Evolutionary conservation across 2,329 filamentous ascomycete genomes (phyloP).

Genomic region (Pseudocercospora musae): DNA sequence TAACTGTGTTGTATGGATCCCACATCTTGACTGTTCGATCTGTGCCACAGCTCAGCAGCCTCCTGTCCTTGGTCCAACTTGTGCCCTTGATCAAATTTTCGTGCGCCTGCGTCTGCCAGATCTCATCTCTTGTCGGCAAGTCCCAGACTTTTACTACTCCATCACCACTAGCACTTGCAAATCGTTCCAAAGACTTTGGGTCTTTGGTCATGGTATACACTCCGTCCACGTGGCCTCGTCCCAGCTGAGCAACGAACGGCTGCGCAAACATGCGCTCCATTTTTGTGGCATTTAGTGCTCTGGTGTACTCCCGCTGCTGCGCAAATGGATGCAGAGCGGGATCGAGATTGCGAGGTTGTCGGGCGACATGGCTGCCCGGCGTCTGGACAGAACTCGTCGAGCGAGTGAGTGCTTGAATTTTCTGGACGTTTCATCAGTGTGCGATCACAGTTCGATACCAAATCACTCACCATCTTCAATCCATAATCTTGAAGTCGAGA

Average conservation of each 20-base stretch:
- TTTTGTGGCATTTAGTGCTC: conserved; percentile 80
- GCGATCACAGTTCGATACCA: too few species aligned
- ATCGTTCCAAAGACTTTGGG: conserved; percentile 45
- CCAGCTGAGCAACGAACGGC: conserved; percentile 82
- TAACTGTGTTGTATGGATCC: conserved; percentile 75
- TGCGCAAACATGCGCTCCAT: conserved; percentile 87
- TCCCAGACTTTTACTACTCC: conserved; percentile 95
- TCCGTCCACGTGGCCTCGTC: conserved; percentile 87
- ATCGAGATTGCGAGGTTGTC: conserved; percentile 70
- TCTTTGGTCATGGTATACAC: conserved; percentile 51
- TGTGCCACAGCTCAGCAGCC: conserved; percentile 79
- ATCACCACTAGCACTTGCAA: conserved; percentile 81
- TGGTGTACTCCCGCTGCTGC: conserved; percentile 78
- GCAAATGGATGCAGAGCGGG: conserved; percentile 88
- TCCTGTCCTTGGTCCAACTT: conserved; percentile 82
- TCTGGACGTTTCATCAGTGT: conserved; percentile 36
- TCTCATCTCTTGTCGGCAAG: conserved; percentile 66
- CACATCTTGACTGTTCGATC: conserved; percentile 88
- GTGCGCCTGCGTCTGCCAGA: conserved; percentile 78
- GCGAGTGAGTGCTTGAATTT: conserved; percentile 65
- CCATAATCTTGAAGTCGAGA: not conserved
- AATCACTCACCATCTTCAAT: not conserved
- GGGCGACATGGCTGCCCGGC: conserved; percentile 62
- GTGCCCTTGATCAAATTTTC: conserved; percentile 91
- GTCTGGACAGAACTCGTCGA: conserved; percentile 63